Conservation (phyloP, 164 flowering plant genomes). For the Vitis amurensis region DNA sequence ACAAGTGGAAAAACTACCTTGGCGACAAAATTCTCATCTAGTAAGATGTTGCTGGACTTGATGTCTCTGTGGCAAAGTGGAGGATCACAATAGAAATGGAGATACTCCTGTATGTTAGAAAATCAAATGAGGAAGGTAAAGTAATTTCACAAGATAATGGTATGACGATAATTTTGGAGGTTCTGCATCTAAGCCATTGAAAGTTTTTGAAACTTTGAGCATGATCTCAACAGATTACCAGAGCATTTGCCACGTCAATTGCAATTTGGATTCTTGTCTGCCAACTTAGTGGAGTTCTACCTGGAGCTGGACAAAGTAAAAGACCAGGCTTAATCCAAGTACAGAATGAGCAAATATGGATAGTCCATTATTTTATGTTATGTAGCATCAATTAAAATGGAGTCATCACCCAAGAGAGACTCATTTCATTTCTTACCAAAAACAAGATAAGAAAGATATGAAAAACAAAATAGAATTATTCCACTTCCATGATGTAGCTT, state of each 20-base stretch:
- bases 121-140: slow-evolving; percentile 8
- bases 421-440: neutral
- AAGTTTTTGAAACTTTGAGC: neutral
- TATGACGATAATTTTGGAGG: neutral
- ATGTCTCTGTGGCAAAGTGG: slow-evolving; percentile 98
- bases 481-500: neutral
- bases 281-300: slow-evolving; percentile 77
- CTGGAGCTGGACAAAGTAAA: slow-evolving; percentile 50
- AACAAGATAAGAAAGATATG: neutral
- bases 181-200: no score
- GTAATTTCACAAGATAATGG: neutral
- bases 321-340: no score
- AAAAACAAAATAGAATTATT: neutral
- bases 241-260: slow-evolving; percentile 94
- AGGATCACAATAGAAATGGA: slow-evolving; percentile 96
- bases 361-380: no score
- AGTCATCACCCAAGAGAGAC: neutral
- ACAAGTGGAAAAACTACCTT: slow-evolving; percentile 54
- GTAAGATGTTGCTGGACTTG: slow-evolving; percentile 92
- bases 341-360: no score
- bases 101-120: slow-evolving; percentile 76
- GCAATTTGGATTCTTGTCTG: slow-evolving; percentile 84
- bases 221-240: slow-evolving; percentile 46
- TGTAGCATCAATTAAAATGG: no score
- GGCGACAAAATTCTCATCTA: slow-evolving; percentile 84